Percentiles rank a stretch among this genome's conserved stretches.
Evolutionary conservation across 2,329 filamentous ascomycete genomes (phyloP).

Genomic region (Epichloe glyceriae): DNA sequence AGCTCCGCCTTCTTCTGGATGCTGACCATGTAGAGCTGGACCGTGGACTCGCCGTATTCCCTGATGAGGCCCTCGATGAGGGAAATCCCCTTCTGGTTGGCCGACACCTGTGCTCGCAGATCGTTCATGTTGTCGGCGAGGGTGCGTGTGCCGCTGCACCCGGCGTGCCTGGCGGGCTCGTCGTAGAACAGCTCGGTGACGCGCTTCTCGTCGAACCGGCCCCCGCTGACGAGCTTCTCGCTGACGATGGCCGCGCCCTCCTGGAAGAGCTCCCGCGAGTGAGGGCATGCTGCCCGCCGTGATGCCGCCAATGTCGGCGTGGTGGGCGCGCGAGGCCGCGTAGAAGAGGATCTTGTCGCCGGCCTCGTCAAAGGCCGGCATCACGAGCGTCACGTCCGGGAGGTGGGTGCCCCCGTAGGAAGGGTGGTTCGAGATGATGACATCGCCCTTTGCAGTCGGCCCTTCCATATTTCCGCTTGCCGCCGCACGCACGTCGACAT

Average conservation of each 20-base stretch:
- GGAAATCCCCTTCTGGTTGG: slow-evolving; percentile 77
- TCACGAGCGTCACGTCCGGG: slow-evolving; percentile 70
- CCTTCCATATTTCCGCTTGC: slow-evolving; percentile 68
- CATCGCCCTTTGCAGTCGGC: slow-evolving; percentile 67
- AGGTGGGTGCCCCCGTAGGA: slow-evolving; percentile 75
- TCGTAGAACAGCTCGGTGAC: slow-evolving; percentile 60
- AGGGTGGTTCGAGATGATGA: slow-evolving; percentile 73
- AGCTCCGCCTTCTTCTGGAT: slow-evolving; percentile 72
- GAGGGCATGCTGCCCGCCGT: slow-evolving; percentile 72
- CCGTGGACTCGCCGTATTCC: slow-evolving; percentile 65
- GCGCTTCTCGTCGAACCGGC: slow-evolving; percentile 64
- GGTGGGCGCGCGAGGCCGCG: slow-evolving; percentile 66
- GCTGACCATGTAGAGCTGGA: slow-evolving; percentile 72
- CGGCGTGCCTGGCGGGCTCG: slow-evolving; percentile 61
- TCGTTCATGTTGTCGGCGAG: slow-evolving; percentile 74
- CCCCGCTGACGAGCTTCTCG: slow-evolving; percentile 61
- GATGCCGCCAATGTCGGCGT: slow-evolving; percentile 77
- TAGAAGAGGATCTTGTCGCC: slow-evolving; percentile 69
- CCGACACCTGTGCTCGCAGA: slow-evolving; percentile 70
- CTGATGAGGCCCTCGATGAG: slow-evolving; percentile 62
- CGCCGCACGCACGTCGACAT: slow-evolving; percentile 74
- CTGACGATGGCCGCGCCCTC: slow-evolving; percentile 51
- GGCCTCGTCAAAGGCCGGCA: slow-evolving; percentile 54
- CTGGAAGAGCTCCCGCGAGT: slow-evolving; percentile 50
- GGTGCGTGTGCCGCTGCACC: slow-evolving; percentile 67